These are phyloP conservation scores for Sanchytrium tribonematis DNA, from an alignment of 371 early-diverging fungal genomes.

Conservation along the genomic window DNA sequence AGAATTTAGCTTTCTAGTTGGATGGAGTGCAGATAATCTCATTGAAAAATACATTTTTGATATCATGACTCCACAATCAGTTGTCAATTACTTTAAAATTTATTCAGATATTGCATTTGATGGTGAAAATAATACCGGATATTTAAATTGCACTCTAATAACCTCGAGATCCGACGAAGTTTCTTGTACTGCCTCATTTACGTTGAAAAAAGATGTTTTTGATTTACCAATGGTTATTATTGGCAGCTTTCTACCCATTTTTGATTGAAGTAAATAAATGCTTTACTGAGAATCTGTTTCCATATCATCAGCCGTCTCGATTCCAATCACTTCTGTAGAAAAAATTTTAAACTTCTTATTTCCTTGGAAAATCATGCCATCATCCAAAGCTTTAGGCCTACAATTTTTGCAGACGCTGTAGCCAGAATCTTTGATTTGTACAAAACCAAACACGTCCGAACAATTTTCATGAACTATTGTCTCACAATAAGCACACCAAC, in stretches of 20 bases:
- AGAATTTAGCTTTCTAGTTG: slow-evolving; percentile 58
- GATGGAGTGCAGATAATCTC: slow-evolving; percentile 47
- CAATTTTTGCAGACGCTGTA: too few species aligned
- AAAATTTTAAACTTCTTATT: too few species aligned
- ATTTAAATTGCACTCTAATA: slow-evolving; percentile 39
- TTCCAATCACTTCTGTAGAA: too few species aligned
- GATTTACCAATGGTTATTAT: slow-evolving; percentile 57
- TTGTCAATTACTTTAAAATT: slow-evolving; percentile 70
- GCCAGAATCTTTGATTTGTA: too few species aligned
- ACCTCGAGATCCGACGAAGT: slow-evolving; percentile 30
- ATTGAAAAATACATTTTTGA: slow-evolving; percentile 44
- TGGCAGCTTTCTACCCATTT: slow-evolving; percentile 20
- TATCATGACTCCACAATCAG: slow-evolving; percentile 60
- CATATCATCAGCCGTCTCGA: too few species aligned
- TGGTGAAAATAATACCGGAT: slow-evolving; percentile 46
- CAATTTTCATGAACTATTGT: too few species aligned
- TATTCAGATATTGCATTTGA: slow-evolving; percentile 66
- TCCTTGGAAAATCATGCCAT: too few species aligned
- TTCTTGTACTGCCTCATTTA: slow-evolving; percentile 63
- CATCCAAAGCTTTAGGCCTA: too few species aligned
- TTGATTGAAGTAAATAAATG: too few species aligned
- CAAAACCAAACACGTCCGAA: too few species aligned
- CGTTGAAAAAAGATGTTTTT: slow-evolving; percentile 66
- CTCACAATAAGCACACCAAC: too few species aligned
- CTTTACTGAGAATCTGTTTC: too few species aligned